Percentiles rank a stretch among this genome's conserved stretches.
These are phyloP conservation scores for Trichoderma pleuroti DNA, from an alignment of 2,329 filamentous ascomycete species.

Conservation along the genomic window DNA sequence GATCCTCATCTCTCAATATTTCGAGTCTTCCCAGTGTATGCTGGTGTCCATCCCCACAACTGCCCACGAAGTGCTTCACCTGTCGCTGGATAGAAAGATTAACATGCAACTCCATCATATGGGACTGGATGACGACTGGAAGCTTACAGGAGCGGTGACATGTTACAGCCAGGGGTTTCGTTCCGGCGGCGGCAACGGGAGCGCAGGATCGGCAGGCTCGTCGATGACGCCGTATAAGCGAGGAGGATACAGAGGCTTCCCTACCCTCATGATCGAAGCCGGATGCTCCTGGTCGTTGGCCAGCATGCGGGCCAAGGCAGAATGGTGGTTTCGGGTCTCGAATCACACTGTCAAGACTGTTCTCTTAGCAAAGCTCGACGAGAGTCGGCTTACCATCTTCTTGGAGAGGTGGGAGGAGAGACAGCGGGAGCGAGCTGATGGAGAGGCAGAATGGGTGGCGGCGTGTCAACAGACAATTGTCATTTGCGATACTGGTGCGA, in stretches of 20 bases:
- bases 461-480: background rate
- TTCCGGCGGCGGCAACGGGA: background rate
- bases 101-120: background rate
- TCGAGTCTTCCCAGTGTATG: background rate
- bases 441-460: background rate
- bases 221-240: background rate
- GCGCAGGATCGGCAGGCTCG: background rate
- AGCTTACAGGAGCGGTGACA: background rate
- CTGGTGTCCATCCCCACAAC: background rate
- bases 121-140: background rate
- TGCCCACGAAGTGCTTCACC: background rate
- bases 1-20: background rate
- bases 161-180: background rate
- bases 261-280: background rate
- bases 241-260: background rate
- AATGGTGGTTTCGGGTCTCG: background rate
- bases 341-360: background rate
- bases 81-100: background rate
- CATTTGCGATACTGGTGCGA: background rate
- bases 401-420: background rate
- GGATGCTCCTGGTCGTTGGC: background rate
- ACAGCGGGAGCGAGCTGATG: background rate
- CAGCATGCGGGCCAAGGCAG: background rate
- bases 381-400: background rate
- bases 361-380: background rate